These are phyloP conservation scores for Taphrina flavorubra DNA, from an alignment of 1,139 yeast genomes.

Conservation along the genomic window DNA sequence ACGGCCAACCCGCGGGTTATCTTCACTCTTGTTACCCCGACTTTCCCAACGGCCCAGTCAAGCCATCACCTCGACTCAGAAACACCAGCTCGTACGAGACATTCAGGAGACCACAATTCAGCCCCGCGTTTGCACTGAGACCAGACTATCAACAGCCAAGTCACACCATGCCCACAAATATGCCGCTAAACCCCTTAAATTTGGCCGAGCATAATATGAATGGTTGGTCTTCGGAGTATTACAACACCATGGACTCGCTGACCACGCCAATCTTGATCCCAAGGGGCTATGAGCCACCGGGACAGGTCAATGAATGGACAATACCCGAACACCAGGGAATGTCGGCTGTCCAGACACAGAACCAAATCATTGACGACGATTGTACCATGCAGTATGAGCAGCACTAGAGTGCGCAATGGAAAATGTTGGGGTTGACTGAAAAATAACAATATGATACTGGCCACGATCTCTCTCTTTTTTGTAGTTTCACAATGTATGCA, in stretches of 20 bases:
- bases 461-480: neutral
- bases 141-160: neutral
- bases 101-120: neutral
- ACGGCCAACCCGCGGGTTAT: neutral
- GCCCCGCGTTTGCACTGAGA: neutral
- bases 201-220: slow-evolving; percentile 1
- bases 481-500: slow-evolving; percentile 3
- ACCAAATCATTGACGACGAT: neutral
- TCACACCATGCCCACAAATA: neutral
- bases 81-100: slow-evolving; percentile 5
- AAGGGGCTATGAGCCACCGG: slow-evolving; percentile 9
- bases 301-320: neutral
- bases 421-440: no score
- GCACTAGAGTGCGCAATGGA: neutral
- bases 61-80: slow-evolving; percentile 1
- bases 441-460: no score
- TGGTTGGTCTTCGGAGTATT: neutral
- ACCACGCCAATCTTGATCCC: slow-evolving; percentile 4
- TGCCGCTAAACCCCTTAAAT: neutral
- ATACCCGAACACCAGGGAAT: neutral
- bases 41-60: slow-evolving; percentile 3
- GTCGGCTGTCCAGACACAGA: neutral
- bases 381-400: slow-evolving; percentile 4
- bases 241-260: neutral
- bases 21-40: slow-evolving; percentile 9